Base-by-base conservation (phyloP, 73 alveolate genomes). In the Paramecium sexaurelia region DNA sequence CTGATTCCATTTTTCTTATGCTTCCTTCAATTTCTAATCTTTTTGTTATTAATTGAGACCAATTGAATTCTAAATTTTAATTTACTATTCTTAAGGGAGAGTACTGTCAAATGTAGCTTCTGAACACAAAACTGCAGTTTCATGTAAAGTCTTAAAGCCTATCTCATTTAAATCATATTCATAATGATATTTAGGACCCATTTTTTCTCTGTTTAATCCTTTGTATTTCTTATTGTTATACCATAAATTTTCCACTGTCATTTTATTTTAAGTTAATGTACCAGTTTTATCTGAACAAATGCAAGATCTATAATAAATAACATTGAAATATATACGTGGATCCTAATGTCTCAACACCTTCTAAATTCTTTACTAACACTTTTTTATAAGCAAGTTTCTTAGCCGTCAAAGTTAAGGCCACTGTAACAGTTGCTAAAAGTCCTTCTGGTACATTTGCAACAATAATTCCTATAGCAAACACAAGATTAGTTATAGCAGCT, bases 351-450 rank as follows among this genome's bases (percentile, higher is more conserved):
- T 95, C 98, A 36, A 95, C 97, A 20, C 97, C 93, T 56, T 95
- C 96, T 22, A 94, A 66, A 66, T 95, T 95, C 75, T 95, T 95
- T 22, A 95, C 97, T 29, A 94, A 55, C 7, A 95, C 97, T n/a
- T 55, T 40, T 83, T 95, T 88, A 33, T 75, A 15, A 10, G 97
- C 96, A 96, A 97, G 90, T 75, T 95, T 94, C 84, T 96, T 92
- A 19, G 99, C 99, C 24, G 99, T 95, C 24, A 97, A 88, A 24
- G 98, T 98, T 17, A 97, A 85, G 22, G 98, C 94, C 22, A 97
- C 98, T 1, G 98, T 96, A 5, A 97, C 98, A 24, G 98, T 96
- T n/a, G 96, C 96, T 27, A 96, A 87, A 27, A 97, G 91, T 11
- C 97, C 96, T 92, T 94, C 97, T 51, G 97, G 97, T 6, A 94